Conservation (phyloP, 768 basidiomycete species). For the Amanita pseudoporphyria region DNA sequence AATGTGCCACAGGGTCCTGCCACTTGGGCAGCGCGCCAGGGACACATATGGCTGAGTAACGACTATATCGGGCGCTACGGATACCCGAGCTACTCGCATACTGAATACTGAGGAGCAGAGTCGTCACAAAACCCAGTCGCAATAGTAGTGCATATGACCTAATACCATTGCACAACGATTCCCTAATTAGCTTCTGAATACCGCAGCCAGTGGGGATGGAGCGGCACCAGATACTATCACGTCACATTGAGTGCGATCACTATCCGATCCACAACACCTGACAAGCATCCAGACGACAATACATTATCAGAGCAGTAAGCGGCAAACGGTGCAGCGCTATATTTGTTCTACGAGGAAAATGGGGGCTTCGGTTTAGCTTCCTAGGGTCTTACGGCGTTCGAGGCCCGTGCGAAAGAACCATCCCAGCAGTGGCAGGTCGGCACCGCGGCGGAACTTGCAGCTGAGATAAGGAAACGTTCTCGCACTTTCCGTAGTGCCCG, state of each 20-base stretch:
- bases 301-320: not conserved
- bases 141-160: too few species aligned
- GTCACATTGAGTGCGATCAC: too few species aligned
- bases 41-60: too few species aligned
- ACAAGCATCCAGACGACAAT: not conserved
- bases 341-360: not conserved
- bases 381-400: not conserved
- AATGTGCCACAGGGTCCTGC: not conserved
- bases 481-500: not conserved
- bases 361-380: not conserved
- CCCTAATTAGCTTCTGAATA: too few species aligned
- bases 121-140: too few species aligned
- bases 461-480: not conserved
- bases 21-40: not conserved
- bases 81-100: too few species aligned
- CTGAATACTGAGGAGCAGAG: too few species aligned
- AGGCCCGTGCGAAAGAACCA: not conserved
- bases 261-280: too few species aligned
- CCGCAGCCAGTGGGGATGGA: conserved; percentile 2
- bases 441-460: not conserved
- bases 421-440: not conserved
- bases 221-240: not conserved
- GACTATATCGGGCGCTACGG: not conserved
- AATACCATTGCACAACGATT: too few species aligned
- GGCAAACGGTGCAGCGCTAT: not conserved